Base-by-base conservation (phyloP, 2,329 filamentous ascomycete species). In the Paracoccidioides lutzii region DNA sequence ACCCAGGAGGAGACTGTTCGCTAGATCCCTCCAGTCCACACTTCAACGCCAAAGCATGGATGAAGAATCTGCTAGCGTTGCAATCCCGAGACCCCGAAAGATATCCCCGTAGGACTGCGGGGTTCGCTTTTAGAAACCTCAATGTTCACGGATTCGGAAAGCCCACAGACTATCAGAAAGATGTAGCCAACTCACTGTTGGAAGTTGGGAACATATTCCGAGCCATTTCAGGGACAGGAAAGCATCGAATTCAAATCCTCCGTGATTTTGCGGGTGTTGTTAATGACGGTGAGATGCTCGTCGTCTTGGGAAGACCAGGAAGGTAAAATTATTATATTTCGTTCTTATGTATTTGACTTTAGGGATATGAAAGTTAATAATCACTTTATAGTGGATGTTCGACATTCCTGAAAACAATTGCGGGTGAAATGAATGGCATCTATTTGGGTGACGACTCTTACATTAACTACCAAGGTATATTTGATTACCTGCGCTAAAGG, bases 381-480 rank as follows among this genome's bases (percentile, higher is more conserved):
- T 14, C 4, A 15, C 7, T 15, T n/a, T 30, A 61, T 52, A 70
- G 70, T 56, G 73, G 73, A 55, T 95, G 89, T 69, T 88, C 86
- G 14, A 94, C 88, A 1, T 83, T 93, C 60, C 75, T 94, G 57
- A 94, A 93, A 75, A 88, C 88, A 0, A 81, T 94, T 62, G 81
- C 88, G 2, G 88, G 88, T 58, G 88, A 94, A 70, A 88, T 85
- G 30, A 84, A 90, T 62, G 89, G 89, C 52, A 84, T 93, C 62
- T 81, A 79, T 61, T 76, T 93, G 10, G 85, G 88, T 49, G 72
- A 84, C 2, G 73, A 75, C 10, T 84, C 86, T 0, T 81, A 87
- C 59, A 81, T 94, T 66, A 91, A 94, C 71, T 94, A 93, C 66
- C 85, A 93, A 55, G 72, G 71, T 41, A 69, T 71, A 63, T 15